These are phyloP conservation scores for Tolypocladium cylindrosporum DNA, from an alignment of 2,329 filamentous ascomycete species.

Conservation along the genomic window DNA sequence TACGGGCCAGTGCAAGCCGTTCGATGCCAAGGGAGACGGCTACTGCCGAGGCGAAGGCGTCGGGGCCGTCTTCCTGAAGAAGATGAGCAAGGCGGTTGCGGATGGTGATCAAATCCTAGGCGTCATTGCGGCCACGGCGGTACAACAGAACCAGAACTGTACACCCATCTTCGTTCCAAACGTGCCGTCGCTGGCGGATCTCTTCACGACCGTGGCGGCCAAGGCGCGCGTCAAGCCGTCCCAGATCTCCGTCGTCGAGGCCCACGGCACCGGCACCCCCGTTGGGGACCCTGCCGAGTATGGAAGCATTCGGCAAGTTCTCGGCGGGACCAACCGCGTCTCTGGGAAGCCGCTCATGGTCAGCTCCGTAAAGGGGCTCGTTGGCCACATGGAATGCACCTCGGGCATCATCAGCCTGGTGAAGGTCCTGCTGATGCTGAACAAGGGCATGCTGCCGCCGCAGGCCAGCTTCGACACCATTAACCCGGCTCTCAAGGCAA, in stretches of 20 bases:
- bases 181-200: background rate
- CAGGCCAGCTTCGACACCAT: conserved; percentile 21
- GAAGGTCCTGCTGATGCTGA: conserved; percentile 36
- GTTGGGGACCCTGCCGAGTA: conserved; percentile 41
- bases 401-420: conserved; percentile 36
- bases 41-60: conserved; percentile 43
- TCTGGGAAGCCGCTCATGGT: conserved; percentile 5
- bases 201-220: conserved; percentile 22
- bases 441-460: conserved; percentile 12
- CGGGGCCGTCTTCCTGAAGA: conserved; percentile 35
- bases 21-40: conserved; percentile 30
- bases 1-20: conserved; percentile 21
- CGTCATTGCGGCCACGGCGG: conserved; percentile 24
- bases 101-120: conserved; percentile 36
- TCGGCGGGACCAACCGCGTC: conserved; percentile 5
- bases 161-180: conserved; percentile 33
- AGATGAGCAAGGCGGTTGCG: conserved; percentile 30
- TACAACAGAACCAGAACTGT: conserved; percentile 31
- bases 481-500: conserved; percentile 12
- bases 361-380: conserved; percentile 14
- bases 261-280: conserved; percentile 42
- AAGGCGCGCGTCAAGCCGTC: conserved; percentile 6
- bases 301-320: conserved; percentile 5
- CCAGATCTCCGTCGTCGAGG: conserved; percentile 23
- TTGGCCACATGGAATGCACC: conserved; percentile 14